phyloP scores from a whole-genome alignment of 352 stramenopile species.

The Hyaloperonospora arabidopsidis region DNA sequence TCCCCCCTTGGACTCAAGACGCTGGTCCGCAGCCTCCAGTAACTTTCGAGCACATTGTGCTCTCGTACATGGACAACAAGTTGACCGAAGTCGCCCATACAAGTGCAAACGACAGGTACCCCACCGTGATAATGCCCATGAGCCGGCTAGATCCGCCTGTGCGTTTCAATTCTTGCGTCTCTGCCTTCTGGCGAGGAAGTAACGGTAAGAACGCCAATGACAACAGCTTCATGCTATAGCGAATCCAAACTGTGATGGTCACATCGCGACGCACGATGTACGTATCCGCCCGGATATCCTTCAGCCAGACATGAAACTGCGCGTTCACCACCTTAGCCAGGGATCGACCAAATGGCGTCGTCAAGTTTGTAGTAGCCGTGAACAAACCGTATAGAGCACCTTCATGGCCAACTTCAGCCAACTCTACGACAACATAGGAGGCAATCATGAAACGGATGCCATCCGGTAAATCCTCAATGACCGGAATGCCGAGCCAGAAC shows the following conservation, averaged over 20 bases:
- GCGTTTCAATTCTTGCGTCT: slow-evolving; percentile 42
- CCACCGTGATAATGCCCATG: slow-evolving; percentile 32
- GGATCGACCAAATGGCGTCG: slow-evolving; percentile 35
- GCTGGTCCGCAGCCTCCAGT: slow-evolving; percentile 38
- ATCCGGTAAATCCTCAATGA: slow-evolving; percentile 43
- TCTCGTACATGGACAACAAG: slow-evolving; percentile 41
- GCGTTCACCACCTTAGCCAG: slow-evolving; percentile 47
- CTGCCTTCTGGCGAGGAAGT: slow-evolving; percentile 40
- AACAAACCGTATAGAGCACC: slow-evolving; percentile 48
- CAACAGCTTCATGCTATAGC: slow-evolving; percentile 46
- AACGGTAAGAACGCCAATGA: slow-evolving; percentile 43
- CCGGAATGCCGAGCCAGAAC: slow-evolving; percentile 51
- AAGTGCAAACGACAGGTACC: slow-evolving; percentile 29
- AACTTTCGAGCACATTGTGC: slow-evolving; percentile 53
- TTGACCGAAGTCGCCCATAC: slow-evolving; percentile 38
- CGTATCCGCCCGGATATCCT: slow-evolving; percentile 39
- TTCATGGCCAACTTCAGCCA: slow-evolving; percentile 43
- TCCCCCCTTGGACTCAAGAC: slow-evolving; percentile 11
- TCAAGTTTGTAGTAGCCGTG: slow-evolving; percentile 45
- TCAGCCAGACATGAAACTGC: slow-evolving; percentile 43
- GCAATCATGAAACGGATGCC: slow-evolving; percentile 53
- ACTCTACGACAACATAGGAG: slow-evolving; percentile 56
- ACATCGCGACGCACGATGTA: slow-evolving; percentile 37
- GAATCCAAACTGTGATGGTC: slow-evolving; percentile 52
- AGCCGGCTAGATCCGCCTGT: slow-evolving; percentile 30